Conservation (phyloP, 495 filamentous ascomycete genomes). For the Pyrenopolyporus hunteri region DNA sequence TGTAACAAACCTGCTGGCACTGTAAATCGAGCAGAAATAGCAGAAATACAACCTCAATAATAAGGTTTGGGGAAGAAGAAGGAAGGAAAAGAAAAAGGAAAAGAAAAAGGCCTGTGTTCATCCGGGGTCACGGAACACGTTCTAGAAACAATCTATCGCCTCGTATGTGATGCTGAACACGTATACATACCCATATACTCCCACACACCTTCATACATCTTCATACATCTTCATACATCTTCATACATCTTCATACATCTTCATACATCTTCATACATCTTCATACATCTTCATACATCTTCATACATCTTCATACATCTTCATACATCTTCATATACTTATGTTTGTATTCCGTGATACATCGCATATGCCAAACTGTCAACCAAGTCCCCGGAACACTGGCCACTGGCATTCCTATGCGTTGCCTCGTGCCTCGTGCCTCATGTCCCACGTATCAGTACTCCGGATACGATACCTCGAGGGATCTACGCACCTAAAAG, state of each 20-base stretch:
- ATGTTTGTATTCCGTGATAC: background rate
- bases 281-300: background rate
- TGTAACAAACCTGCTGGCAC: conserved; percentile 21
- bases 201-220: background rate
- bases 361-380: conserved; percentile 7
- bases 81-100: too few relatives aligned
- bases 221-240: background rate
- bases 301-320: background rate
- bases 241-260: background rate
- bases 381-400: conserved; percentile 21
- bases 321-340: background rate
- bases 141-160: conserved; percentile 30
- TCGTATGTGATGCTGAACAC: conserved; percentile 5
- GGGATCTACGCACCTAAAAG: conserved; percentile 28
- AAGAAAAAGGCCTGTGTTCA: conserved; percentile 13
- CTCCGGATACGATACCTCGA: conserved; percentile 7
- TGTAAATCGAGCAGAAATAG: conserved; percentile 10
- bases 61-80: too few relatives aligned
- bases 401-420: conserved; percentile 1
- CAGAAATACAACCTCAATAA: conserved; percentile 12
- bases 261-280: background rate
- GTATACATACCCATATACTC: background rate
- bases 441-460: background rate
- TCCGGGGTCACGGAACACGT: conserved; percentile 9
- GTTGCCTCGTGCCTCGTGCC: too few relatives aligned